Evolutionary conservation across 208 protist species (phyloP).

Genomic region (Leishmania amazonensis): DNA sequence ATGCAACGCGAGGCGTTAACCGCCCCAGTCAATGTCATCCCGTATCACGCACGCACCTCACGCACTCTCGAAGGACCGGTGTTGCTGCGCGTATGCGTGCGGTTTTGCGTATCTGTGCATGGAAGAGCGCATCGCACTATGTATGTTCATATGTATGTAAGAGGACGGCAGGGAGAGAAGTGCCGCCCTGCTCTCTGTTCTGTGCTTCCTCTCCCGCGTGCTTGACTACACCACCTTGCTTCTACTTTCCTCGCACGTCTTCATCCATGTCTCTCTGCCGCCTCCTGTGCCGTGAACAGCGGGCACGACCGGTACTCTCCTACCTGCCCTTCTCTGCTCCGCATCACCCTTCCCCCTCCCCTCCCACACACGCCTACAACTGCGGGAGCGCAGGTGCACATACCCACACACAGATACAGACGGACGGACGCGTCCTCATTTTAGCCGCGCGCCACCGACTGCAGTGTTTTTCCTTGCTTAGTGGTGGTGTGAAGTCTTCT

Average conservation of each 20-base stretch:
- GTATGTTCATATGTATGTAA: not conserved
- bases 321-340: not conserved
- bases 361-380: not conserved
- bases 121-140: not conserved
- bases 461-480: not conserved
- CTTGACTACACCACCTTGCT: not conserved
- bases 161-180: not conserved
- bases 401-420: not conserved
- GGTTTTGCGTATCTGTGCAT: not conserved
- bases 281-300: not conserved
- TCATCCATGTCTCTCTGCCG: not conserved
- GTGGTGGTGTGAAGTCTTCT: not conserved
- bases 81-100: not conserved
- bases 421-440: not conserved
- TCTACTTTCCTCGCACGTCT: not conserved
- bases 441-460: no score
- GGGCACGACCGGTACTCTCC: not conserved
- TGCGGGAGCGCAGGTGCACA: not conserved
- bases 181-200: not conserved
- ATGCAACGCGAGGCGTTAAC: not conserved
- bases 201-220: not conserved
- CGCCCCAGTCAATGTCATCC: not conserved
- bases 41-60: not conserved
- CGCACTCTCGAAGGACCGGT: not conserved
- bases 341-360: not conserved